phyloP scores from a whole-genome alignment of 441 rosid species.

The Erodium moschatum region DNA sequence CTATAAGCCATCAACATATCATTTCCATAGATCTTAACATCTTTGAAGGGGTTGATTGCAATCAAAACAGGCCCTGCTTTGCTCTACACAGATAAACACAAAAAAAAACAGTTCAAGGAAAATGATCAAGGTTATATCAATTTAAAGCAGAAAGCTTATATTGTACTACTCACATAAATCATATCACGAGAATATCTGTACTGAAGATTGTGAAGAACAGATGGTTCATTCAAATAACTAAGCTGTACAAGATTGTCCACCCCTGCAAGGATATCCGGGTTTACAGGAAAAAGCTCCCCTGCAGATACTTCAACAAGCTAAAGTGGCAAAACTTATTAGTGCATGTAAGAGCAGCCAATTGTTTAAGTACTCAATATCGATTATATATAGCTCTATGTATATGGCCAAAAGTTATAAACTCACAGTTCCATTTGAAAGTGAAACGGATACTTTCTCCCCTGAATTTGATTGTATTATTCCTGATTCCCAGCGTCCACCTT shows the following conservation, averaged over 20 bases:
- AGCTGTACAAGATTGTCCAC: slow-evolving; percentile 89
- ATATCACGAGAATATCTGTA: slow-evolving; percentile 58
- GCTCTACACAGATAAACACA: slow-evolving; percentile 43
- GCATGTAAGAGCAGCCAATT: slow-evolving; percentile 19
- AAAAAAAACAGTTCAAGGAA: slow-evolving; percentile 17
- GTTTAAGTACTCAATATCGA: slow-evolving; percentile 14
- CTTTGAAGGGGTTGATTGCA: slow-evolving; percentile 84
- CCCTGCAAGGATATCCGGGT: slow-evolving; percentile 81
- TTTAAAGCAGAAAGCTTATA: slow-evolving; percentile 1
- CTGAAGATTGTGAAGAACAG: slow-evolving; percentile 75
- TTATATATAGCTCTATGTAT: slow-evolving; percentile 10
- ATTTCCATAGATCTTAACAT: slow-evolving; percentile 53
- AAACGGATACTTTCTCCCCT: slow-evolving; percentile 58
- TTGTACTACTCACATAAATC: slow-evolving; percentile 64
- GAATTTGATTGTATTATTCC: slow-evolving; percentile 73
- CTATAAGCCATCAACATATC: slow-evolving; percentile 45
- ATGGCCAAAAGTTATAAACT: slow-evolving; percentile 24
- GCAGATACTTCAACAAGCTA: slow-evolving; percentile 70
- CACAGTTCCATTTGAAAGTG: slow-evolving; percentile 58
- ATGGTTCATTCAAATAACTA: slow-evolving; percentile 90
- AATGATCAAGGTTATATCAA: slow-evolving; percentile 15
- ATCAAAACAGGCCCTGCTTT: slow-evolving; percentile 91
- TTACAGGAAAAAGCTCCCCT: slow-evolving; percentile 77
- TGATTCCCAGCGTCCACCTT: slow-evolving; percentile 56
- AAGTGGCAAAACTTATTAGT: slow-evolving; percentile 22